Conservation (phyloP, 2,329 filamentous ascomycete genomes). For the Ceratocystiopsis sp. region DNA sequence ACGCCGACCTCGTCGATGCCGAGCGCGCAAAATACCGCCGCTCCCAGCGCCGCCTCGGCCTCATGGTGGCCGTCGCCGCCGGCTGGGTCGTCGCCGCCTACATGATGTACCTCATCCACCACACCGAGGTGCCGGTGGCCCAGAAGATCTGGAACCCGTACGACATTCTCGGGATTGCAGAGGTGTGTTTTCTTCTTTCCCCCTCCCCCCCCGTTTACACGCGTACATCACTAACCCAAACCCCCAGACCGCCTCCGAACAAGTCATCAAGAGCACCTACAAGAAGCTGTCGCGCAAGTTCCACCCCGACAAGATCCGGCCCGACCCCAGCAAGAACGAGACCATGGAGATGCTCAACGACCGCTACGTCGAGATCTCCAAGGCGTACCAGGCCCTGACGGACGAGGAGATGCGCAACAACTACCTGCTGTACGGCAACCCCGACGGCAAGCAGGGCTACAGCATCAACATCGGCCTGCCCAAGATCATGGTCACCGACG, state of each 20-base stretch:
- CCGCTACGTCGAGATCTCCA: conserved; percentile 84
- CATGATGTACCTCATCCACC: conserved; percentile 82
- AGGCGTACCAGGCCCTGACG: conserved; percentile 94
- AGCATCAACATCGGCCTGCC: conserved; percentile 95
- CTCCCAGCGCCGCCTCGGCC: conserved; percentile 76
- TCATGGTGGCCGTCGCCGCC: conserved; percentile 53
- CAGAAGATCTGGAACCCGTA: conserved; percentile 93
- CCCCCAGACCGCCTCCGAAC: conserved; percentile 71
- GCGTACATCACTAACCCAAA: not conserved
- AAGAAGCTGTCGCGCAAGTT: conserved; percentile 68
- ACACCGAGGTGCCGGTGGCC: conserved; percentile 47
- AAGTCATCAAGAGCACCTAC: conserved; percentile 83
- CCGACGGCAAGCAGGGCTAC: conserved; percentile 94
- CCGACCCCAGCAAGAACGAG: conserved; percentile 74
- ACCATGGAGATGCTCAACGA: conserved; percentile 73
- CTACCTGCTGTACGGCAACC: conserved; percentile 88
- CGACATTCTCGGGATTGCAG: conserved; percentile 74
- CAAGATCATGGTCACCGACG: conserved; percentile 80
- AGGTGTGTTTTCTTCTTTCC: conserved; percentile 29
- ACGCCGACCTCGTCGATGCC: conserved; percentile 68
- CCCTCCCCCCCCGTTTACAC: not conserved
- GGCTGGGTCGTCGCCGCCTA: conserved; percentile 76
- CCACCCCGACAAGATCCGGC: conserved; percentile 85
- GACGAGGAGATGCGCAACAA: conserved; percentile 97
- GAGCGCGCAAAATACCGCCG: conserved; percentile 78